These are phyloP conservation scores for Coelomomyces lativittatus DNA, from an alignment of 371 early-diverging fungal genomes.

Conservation along the genomic window DNA sequence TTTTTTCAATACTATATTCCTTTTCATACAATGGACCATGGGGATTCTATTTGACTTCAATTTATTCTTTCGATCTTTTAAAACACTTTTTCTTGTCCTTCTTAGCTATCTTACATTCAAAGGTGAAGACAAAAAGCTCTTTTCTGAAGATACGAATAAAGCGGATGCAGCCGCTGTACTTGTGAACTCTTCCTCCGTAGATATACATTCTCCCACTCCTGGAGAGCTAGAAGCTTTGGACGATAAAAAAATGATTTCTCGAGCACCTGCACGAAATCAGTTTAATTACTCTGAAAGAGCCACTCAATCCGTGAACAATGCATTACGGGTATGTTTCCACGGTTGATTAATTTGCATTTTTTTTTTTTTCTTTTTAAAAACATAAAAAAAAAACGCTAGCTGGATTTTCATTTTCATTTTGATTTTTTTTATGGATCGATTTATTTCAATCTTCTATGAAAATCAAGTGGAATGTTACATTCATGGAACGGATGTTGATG, in stretches of 20 bases:
- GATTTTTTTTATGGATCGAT: too few species aligned
- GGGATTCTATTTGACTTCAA: neutral
- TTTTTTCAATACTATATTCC: neutral
- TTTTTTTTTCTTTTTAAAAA: too few species aligned
- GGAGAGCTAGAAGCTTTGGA: conserved; percentile 4
- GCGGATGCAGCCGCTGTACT: conserved; percentile 4
- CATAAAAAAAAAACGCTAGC: too few species aligned
- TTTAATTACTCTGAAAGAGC: conserved; percentile 43
- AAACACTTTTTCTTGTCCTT: too few species aligned
- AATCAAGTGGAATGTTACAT: too few species aligned
- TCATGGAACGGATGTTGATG: too few species aligned
- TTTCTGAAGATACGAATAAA: neutral
- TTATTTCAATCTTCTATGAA: too few species aligned
- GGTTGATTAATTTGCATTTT: neutral
- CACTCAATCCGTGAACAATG: conserved; percentile 32
- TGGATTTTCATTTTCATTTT: too few species aligned
- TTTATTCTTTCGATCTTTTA: neutral
- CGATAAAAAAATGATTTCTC: conserved; percentile 1
- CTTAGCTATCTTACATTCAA: conserved; percentile 13
- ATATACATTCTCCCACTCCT: too few species aligned
- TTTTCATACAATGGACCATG: too few species aligned
- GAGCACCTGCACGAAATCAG: conserved; percentile 20
- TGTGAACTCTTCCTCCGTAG: too few species aligned
- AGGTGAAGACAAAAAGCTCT: conserved; percentile 8
- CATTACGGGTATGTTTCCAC: conserved; percentile 11